Evolutionary conservation across 1,139 yeast genomes (phyloP), one percentile per base, ranked within the genome.

Genomic region (Taiozyma onychis): DNA sequence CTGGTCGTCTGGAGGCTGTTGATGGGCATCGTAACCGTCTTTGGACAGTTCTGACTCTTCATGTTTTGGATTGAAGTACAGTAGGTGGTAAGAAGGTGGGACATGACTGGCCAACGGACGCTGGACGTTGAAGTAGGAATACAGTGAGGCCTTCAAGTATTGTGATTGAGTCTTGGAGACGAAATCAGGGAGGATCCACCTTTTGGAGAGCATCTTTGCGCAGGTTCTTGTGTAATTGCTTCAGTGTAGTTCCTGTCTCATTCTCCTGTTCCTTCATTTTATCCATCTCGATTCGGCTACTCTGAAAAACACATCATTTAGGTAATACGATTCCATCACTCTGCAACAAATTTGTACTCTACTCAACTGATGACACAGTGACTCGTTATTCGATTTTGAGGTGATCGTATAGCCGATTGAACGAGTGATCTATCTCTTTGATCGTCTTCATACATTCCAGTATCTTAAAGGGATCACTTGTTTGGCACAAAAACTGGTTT

Each of bases 1-100:
- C 0, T 48, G 11, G 5, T 46, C 41, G 22, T 50, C 55, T 1
- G 55, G 59, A 0, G 97, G 97, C 1, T 93, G 83, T 64, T 88
- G 96, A 59, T 84, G 81, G 51, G 83, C 75, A 58, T 88, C 96
- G 66, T 88, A 91, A 0, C 97, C 97, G 65, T 91, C 98, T 2
- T 61, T 45, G 0, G 86, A 83, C 27, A 88, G 62, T 3, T 65
- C 66, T 0, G 56, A 48, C 56, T 81, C 89, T 27, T 68, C 64
- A 43, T 77, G 81, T 39, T 74, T 68, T 6, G 85, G 81, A 54
- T 79, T 80, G 65, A 81, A 82, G 64, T 76, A 88, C 3, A 85
- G 66, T 51, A 89, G 74, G 56, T 87, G 90, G 55, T 79, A 82
- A 0, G 95, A 95, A 14, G 48, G 42, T 2, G 63, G 63, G 1